These are phyloP conservation scores for Euphrasia arctica DNA, from an alignment of 305 asterid species.

Conservation along the genomic window DNA sequence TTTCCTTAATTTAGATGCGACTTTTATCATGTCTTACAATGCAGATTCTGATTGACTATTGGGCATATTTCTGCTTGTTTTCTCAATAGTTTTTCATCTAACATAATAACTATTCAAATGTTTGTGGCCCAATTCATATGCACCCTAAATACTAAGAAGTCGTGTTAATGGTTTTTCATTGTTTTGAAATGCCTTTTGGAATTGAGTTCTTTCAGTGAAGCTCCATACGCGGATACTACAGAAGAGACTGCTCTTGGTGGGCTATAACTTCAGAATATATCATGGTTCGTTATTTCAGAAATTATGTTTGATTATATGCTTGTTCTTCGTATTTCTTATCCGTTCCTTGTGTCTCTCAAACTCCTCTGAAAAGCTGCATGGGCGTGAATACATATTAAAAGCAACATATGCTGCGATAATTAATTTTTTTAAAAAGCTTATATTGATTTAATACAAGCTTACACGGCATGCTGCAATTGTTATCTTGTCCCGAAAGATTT, in stretches of 20 bases:
- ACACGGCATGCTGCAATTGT: too few relatives aligned
- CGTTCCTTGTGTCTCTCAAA: too few relatives aligned
- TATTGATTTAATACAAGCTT: too few relatives aligned
- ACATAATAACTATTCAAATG: background rate
- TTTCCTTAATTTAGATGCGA: too few relatives aligned
- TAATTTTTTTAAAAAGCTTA: too few relatives aligned
- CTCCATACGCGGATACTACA: constrained; percentile 80
- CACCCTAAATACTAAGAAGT: constrained; percentile 2
- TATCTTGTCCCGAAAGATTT: too few relatives aligned
- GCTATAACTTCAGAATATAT: constrained; percentile 39
- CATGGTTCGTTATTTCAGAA: background rate
- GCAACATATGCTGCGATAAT: too few relatives aligned
- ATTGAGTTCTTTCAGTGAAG: constrained; percentile 86
- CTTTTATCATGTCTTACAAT: too few relatives aligned
- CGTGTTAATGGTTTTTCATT: constrained; percentile 27
- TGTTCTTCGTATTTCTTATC: too few relatives aligned
- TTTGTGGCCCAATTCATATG: constrained; percentile 7
- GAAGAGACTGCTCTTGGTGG: constrained; percentile 89
- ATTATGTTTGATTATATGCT: too few relatives aligned
- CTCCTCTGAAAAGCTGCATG: too few relatives aligned
- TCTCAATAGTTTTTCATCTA: background rate
- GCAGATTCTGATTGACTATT: background rate
- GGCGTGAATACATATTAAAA: too few relatives aligned
- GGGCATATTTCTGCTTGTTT: background rate
- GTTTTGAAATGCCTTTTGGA: constrained; percentile 20